A percentile compares a stretch with the other conserved stretches of the same genome.
phyloP scores from a whole-genome alignment of 192 early-diverging fungal genomes.

The Podila clonocystis region DNA sequence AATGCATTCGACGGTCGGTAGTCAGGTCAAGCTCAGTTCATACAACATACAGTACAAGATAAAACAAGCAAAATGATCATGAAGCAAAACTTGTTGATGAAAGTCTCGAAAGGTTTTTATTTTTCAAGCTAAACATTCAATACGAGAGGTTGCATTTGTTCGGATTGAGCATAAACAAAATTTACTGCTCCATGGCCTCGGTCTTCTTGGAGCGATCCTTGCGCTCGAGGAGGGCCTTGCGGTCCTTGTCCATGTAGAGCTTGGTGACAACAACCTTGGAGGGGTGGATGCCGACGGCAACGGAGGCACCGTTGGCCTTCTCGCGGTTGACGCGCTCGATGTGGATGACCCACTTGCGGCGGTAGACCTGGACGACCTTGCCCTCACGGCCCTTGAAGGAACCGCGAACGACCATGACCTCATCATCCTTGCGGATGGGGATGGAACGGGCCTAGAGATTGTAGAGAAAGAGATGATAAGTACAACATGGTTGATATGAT shows the following conservation, averaged over 20 bases:
- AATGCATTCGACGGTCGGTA: background rate
- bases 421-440: slow-evolving; percentile 98
- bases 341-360: slow-evolving; percentile 99
- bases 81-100: background rate
- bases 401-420: slow-evolving; percentile 96
- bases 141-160: background rate
- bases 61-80: background rate
- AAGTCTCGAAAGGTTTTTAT: slow-evolving; percentile 5
- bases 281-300: slow-evolving; percentile 94
- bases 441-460: slow-evolving; percentile 84
- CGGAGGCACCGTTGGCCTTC: slow-evolving; percentile 96
- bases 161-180: slow-evolving; percentile 8
- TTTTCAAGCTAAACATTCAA: slow-evolving; percentile 18
- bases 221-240: slow-evolving; percentile 88
- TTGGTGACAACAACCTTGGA: slow-evolving; percentile 98
- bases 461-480: background rate
- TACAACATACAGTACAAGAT: background rate
- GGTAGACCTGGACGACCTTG: slow-evolving; percentile 96
- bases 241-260: slow-evolving; percentile 97
- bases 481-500: background rate
- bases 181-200: slow-evolving; percentile 52
- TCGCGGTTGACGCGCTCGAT: slow-evolving; percentile 96
- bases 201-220: slow-evolving; percentile 74
- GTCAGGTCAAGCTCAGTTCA: slow-evolving; percentile 16
- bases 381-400: slow-evolving; percentile 97